Evolutionary conservation across 2,329 filamentous ascomycete species (phyloP), one percentile per base, ranked within the genome.

Genomic region (Trichoderma gracile): DNA sequence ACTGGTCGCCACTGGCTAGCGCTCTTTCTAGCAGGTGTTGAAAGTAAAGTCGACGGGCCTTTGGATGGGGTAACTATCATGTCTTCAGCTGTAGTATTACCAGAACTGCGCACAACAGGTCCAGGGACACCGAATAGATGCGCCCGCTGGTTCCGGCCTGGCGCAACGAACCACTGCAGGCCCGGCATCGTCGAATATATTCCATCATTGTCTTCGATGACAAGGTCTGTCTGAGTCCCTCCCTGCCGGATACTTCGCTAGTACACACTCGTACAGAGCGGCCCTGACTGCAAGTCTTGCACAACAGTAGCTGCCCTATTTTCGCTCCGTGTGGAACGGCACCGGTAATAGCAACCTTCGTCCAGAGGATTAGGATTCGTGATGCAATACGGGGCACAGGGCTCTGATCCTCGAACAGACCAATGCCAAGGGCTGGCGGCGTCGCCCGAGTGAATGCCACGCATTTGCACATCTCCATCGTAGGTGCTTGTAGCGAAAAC

Each of bases 91-190:
- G 56, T 59, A 14, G 56, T 59, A 14, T 38, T 14, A 30, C 56
- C 19, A 23, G 50, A 6, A 46, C 7, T 40, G 23, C 46, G 45
- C 60, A 54, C 58, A 43, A 23, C 59, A 54, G 40, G 49, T 17
- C 38, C 59, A 62, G 42, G 40, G 5, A 46, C 19, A 25, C 49
- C 47, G 46, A 38, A 30, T 46, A 49, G 53, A 54, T 53, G 30
- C 30, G 64, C 43, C 64, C 64, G 64, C 52, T 27, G 46, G 33
- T 65, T 65, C 64, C 64, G 64, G 53, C 43, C 57, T 52, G 64
- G 64, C 64, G 59, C 45, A 14, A 52, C 57, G 45, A 52, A 38
- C n/a, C 59, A 62, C 49, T 46, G 38, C 59, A 54, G 59, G 27
- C 49, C 46, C 49, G 21, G 59, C 27, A 43, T 62, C 15, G 59